Evolutionary conservation across 2,329 filamentous ascomycete genomes (phyloP), one percentile per base, ranked within the genome.

Genomic region (Incumbomyces delicatus): DNA sequence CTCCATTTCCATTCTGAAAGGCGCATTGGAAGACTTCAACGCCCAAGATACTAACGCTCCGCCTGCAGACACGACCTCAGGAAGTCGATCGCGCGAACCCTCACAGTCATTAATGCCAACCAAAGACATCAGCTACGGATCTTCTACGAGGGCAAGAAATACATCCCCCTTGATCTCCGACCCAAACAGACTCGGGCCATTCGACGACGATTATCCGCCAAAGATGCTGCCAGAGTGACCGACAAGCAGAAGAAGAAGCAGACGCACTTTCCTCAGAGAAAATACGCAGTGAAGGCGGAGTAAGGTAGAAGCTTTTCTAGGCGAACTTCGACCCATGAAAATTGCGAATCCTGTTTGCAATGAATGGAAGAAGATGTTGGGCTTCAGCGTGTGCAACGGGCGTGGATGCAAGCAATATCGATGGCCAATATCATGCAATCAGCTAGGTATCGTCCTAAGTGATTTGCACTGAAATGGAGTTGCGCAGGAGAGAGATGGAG

Each of bases 131-230:
- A 96, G 77, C 87, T 98, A 66, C 88, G 89, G 65, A 80, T 96
- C 61, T 96, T 96, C 85, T 98, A 98, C 83, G 94, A 95, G 81
- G 85, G 85, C 83, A 96, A 96, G 87, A 96, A 95, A 81, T 95
- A 95, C 81, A 76, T 88, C 58, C 92, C 92, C 58, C 87, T 98
- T 70, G 94, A 98, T 73, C 89, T 98, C 77, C 87, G 92, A 74
- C 74, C 88, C 69, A 96, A 96, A 86, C 83, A 92, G 78, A 98
- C 92, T 69, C 89, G 92, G 66, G 92, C 89, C 69, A 94, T 96
- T 76, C 88, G 92, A 68, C 87, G 94, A 78, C 81, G 87, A 68
- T 79, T 98, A 75, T 90, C 85, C 67, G 83, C 87, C 72, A 80
- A 94, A 79, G 90, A 98, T 75, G 82, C 85, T 64, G 78, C 80